Evolutionary conservation across 352 stramenopile species (phyloP).

Genomic region (Pythium oligandrum): DNA sequence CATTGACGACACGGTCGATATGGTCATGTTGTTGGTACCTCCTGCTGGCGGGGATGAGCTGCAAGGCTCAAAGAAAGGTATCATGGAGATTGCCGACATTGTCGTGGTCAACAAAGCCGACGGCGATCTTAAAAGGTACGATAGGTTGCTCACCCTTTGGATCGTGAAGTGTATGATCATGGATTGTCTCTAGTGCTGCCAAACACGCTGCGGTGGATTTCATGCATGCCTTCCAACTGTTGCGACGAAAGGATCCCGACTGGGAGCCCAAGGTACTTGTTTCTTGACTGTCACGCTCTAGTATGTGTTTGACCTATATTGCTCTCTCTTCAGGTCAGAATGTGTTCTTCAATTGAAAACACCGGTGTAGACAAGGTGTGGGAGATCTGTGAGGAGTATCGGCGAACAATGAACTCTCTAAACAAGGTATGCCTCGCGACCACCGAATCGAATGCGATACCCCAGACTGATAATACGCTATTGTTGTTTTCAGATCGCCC

Average conservation of each 20-base stretch:
- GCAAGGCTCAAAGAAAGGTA: slow-evolving; percentile 98
- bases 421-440: slow-evolving; percentile 33
- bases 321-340: slow-evolving; percentile 39
- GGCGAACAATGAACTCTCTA: slow-evolving; percentile 43
- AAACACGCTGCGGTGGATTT: slow-evolving; percentile 73
- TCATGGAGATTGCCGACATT: slow-evolving; percentile 97
- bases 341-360: slow-evolving; percentile 63
- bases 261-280: slow-evolving; percentile 62
- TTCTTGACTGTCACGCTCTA: neutral
- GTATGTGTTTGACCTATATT: slow-evolving; percentile 2
- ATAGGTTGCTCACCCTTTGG: no score
- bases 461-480: neutral
- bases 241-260: slow-evolving; percentile 75
- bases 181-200: slow-evolving; percentile 29
- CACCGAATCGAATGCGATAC: no score
- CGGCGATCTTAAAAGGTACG: slow-evolving; percentile 68
- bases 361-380: slow-evolving; percentile 73
- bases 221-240: slow-evolving; percentile 78
- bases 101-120: slow-evolving; percentile 98
- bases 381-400: slow-evolving; percentile 57
- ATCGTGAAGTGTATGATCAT: neutral
- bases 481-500: slow-evolving; percentile 31
- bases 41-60: slow-evolving; percentile 95
- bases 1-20: slow-evolving; percentile 95
- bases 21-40: slow-evolving; percentile 94